Conservation (phyloP, 805 yeast genomes). For the Lipomyces japonicus region DNA sequence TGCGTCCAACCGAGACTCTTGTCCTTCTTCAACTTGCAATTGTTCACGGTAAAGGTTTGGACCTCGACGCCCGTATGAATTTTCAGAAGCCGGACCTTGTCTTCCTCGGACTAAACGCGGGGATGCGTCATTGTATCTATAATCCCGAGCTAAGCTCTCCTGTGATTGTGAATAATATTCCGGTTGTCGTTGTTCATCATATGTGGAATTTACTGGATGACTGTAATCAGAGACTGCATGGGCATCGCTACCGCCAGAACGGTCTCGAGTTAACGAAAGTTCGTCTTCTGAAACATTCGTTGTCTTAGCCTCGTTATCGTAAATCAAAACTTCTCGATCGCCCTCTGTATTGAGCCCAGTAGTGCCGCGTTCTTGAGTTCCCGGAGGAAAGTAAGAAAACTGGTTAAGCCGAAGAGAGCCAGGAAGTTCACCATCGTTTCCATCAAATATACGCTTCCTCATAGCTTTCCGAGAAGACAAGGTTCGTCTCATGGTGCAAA, state of each 20-base stretch:
- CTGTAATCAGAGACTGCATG: constrained; percentile 14
- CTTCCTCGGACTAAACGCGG: too few relatives aligned
- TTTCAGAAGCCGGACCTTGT: too few relatives aligned
- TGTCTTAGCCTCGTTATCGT: constrained; percentile 17
- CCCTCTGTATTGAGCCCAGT: not conserved
- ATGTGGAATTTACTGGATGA: not conserved
- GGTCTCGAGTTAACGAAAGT: not conserved
- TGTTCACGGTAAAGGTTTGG: too few relatives aligned
- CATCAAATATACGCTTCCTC: constrained; percentile 26
- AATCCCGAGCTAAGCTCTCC: too few relatives aligned
- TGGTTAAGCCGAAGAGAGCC: constrained; percentile 21
- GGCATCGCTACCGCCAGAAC: constrained; percentile 2
- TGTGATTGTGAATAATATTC: too few relatives aligned
- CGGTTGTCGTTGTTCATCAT: not conserved
- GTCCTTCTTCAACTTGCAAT: too few relatives aligned
- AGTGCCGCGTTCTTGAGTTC: not conserved
- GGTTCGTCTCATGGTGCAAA: constrained; percentile 71
- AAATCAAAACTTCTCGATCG: constrained; percentile 21
- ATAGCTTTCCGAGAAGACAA: constrained; percentile 41
- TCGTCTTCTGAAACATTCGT: constrained; percentile 1
- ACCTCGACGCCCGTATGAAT: too few relatives aligned
- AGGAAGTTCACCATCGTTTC: constrained; percentile 2
- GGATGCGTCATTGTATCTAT: too few relatives aligned
- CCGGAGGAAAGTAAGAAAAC: constrained; percentile 18
- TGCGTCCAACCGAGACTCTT: too few relatives aligned